A percentile compares a stretch with the other conserved stretches of the same genome.
Evolutionary conservation across 805 yeast species (phyloP).

Genomic region (Zygoascus biomembranicola): DNA sequence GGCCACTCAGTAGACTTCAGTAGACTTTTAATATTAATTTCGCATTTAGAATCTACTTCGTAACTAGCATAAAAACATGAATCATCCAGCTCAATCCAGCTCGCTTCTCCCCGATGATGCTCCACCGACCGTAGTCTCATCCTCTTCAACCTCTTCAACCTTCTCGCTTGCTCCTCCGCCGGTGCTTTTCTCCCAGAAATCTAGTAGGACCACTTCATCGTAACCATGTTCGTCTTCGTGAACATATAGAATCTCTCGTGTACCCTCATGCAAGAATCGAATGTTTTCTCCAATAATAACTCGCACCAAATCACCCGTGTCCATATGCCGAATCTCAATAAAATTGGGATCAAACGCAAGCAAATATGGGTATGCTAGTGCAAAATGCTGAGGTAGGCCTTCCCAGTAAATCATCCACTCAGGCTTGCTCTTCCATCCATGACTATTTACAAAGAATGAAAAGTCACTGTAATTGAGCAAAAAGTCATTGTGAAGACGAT

Average conservation of each 20-base stretch:
- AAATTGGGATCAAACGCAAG: slow-evolving; percentile 84
- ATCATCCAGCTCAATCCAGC: neutral
- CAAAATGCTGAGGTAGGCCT: slow-evolving; percentile 87
- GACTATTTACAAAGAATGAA: slow-evolving; percentile 86
- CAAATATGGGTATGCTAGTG: slow-evolving; percentile 88
- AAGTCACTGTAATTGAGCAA: slow-evolving; percentile 84
- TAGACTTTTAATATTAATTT: too few species aligned
- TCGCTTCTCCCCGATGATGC: neutral
- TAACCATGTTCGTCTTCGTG: slow-evolving; percentile 85
- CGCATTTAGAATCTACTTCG: neutral
- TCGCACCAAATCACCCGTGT: slow-evolving; percentile 73
- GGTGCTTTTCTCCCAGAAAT: slow-evolving; percentile 55
- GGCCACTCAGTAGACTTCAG: too few species aligned
- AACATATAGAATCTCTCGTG: slow-evolving; percentile 89
- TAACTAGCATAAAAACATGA: neutral
- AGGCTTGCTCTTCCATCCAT: slow-evolving; percentile 94
- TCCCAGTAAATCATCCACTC: slow-evolving; percentile 97
- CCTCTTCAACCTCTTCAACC: neutral
- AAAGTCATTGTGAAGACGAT: slow-evolving; percentile 82
- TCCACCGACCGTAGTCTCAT: neutral
- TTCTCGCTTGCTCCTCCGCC: neutral
- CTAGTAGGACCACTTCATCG: slow-evolving; percentile 87
- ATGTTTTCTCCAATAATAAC: slow-evolving; percentile 92
- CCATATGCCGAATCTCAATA: slow-evolving; percentile 88
- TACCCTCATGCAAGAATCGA: slow-evolving; percentile 76